Conservation (phyloP, 768 basidiomycete species). For the Amyloporia xantha region DNA sequence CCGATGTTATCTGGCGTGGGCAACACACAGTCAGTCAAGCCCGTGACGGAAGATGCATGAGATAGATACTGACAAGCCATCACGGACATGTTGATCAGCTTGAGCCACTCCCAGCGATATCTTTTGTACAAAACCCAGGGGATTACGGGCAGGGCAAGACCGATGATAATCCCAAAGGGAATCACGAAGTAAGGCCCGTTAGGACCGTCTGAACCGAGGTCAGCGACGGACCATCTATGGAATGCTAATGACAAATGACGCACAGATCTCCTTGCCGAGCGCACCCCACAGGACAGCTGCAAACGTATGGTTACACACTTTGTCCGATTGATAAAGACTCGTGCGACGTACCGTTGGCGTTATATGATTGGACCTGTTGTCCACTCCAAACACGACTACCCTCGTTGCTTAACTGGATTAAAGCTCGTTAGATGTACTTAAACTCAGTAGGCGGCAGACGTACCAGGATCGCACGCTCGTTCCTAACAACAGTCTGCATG, state of each 20-base stretch:
- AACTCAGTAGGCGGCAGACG: background rate
- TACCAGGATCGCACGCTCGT: constrained; percentile 35
- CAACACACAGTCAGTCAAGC: background rate
- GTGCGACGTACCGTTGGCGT: constrained; percentile 31
- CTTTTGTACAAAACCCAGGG: constrained; percentile 2
- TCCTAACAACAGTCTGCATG: constrained; percentile 28
- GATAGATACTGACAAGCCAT: background rate
- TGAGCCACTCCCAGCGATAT: constrained; percentile 3
- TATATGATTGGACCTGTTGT: constrained; percentile 44
- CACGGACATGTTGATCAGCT: constrained; percentile 3
- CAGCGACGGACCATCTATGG: background rate
- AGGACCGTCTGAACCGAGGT: background rate
- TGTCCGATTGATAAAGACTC: background rate
- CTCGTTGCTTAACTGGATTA: constrained; percentile 33
- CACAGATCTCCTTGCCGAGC: constrained; percentile 5
- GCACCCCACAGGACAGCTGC: constrained; percentile 16
- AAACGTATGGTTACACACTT: background rate
- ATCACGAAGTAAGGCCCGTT: constrained; percentile 2
- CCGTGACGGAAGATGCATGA: background rate
- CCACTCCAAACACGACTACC: constrained; percentile 46
- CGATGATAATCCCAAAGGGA: constrained; percentile 2
- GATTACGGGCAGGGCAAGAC: constrained; percentile 2
- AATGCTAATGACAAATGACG: background rate
- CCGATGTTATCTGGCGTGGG: constrained; percentile 1
- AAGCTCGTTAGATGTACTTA: background rate